Base-by-base conservation (phyloP, 2,329 filamentous ascomycete genomes). In the Ascocoryne sarcoides region DNA sequence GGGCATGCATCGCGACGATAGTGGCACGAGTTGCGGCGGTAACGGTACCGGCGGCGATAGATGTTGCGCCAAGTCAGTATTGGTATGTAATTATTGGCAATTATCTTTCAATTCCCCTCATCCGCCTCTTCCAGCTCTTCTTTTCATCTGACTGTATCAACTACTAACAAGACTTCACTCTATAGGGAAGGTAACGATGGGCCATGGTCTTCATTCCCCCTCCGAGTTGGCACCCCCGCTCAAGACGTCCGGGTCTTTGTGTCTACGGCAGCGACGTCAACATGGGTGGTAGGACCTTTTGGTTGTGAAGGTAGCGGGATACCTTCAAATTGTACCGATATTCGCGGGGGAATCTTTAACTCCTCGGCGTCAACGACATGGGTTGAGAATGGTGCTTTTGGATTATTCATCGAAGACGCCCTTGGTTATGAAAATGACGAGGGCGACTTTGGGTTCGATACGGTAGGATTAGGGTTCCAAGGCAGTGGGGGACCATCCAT, bases 201-300 rank as follows among this genome's bases (percentile, higher is more conserved):
- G 7, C 70, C 71, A 45, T 88, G 83, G 83, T 85, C 80, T 7
- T 74, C 78, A 4, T 77, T 84, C 48, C 66, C 65, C 12, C 65
- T 87, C 39, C 71, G 64, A 52, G 67, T 71, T 16, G 76, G 76
- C 26, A 65, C 61, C 4, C 71, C 73, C 10, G 57, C 61, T 8
- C 70, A 75, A 48, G 58, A 62, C 28, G 64, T 77, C 23, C 69
- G 70, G 40, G 67, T 77, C 35, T 16, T 73, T 4, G 65, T 79
- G 39, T 84, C 79, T 52, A 86, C 81, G 4, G 69, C 73, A 4
- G 66, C 79, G 19, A 82, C 82, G 28, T 78, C 84, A 58, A 76
- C 81, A 32, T 84, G 80, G 79, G 70, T 75, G 2, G 70, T 76
- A 31, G 66, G 76, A 38, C 64, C 70, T 0, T 65, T 69, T 45